phyloP scores from a whole-genome alignment of 768 basidiomycete genomes.

The Grammothele lineata region DNA sequence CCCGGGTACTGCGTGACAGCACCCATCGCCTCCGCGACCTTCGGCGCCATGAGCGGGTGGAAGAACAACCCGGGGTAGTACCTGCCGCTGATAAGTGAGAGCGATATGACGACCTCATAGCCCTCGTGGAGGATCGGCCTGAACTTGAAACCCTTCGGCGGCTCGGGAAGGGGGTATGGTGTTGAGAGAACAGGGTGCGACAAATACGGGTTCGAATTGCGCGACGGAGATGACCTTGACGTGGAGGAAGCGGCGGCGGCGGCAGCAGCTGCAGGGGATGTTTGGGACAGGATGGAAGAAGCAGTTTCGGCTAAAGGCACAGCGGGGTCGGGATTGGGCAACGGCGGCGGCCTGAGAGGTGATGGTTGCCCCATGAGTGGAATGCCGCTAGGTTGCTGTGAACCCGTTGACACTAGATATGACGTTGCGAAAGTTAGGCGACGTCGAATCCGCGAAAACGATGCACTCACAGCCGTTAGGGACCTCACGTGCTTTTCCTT shows the following conservation, averaged over 20 bases:
- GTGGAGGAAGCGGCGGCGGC: background rate
- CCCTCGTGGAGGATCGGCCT: slow-evolving; percentile 59
- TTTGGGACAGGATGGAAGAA: slow-evolving; percentile 9
- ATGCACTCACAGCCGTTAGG: no score
- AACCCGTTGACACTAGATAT: no score
- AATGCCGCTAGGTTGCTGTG: no score
- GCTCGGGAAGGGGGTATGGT: slow-evolving; percentile 46
- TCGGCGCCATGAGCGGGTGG: slow-evolving; percentile 53
- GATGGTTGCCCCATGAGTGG: no score
- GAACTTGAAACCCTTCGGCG: slow-evolving; percentile 69
- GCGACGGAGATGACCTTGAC: background rate
- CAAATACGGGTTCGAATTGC: slow-evolving; percentile 21
- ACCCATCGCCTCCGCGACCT: slow-evolving; percentile 36
- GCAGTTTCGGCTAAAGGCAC: slow-evolving; percentile 19
- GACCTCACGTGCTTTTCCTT: slow-evolving; percentile 15
- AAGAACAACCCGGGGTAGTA: slow-evolving; percentile 73
- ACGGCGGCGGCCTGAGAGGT: slow-evolving; percentile 23
- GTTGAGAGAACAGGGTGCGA: slow-evolving; percentile 32
- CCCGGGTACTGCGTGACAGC: no score
- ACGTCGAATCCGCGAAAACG: no score
- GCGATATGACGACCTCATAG: slow-evolving; percentile 60
- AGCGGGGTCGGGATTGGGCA: slow-evolving; percentile 30
- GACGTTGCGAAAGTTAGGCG: no score
- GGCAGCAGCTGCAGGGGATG: background rate
- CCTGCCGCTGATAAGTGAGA: slow-evolving; percentile 70